Conservation (phyloP, 2,329 filamentous ascomycete species). For the Aspergillus latus region DNA sequence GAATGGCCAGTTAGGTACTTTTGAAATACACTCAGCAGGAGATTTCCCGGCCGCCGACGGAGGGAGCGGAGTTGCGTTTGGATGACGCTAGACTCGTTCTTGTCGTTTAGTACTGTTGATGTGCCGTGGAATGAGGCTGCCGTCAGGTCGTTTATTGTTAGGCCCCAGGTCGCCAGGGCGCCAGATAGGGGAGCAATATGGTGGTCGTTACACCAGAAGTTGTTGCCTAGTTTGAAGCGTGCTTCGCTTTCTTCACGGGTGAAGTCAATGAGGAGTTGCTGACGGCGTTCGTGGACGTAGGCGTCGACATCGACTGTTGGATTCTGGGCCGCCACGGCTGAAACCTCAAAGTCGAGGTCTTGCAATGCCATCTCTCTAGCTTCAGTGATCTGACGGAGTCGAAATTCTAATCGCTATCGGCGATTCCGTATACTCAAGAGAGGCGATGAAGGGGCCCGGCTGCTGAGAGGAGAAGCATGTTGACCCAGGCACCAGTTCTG, state of each 20-base stretch:
- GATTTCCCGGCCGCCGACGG: conserved; percentile 93
- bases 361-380: conserved; percentile 95
- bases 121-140: conserved; percentile 99
- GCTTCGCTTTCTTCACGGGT: conserved; percentile 89
- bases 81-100: conserved; percentile 97
- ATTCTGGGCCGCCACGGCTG: conserved; percentile 81
- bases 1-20: conserved; percentile 98
- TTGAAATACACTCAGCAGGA: conserved; percentile 95
- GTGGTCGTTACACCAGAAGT: conserved; percentile 96
- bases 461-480: conserved; percentile 96
- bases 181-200: conserved; percentile 93
- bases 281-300: conserved; percentile 79
- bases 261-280: conserved; percentile 85
- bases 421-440: conserved; percentile 97
- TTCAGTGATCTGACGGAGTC: conserved; percentile 89
- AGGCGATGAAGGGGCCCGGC: conserved; percentile 95
- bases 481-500: conserved; percentile 93
- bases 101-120: conserved; percentile 97
- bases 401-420: conserved; percentile 87
- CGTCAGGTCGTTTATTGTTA: conserved; percentile 91
- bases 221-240: conserved; percentile 91
- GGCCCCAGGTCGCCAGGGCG: conserved; percentile 94
- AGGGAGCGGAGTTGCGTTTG: conserved; percentile 95
- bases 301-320: conserved; percentile 61
- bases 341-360: conserved; percentile 87